These are phyloP conservation scores for Acacia concinna DNA, from an alignment of 331 rosid species.

Conservation along the genomic window DNA sequence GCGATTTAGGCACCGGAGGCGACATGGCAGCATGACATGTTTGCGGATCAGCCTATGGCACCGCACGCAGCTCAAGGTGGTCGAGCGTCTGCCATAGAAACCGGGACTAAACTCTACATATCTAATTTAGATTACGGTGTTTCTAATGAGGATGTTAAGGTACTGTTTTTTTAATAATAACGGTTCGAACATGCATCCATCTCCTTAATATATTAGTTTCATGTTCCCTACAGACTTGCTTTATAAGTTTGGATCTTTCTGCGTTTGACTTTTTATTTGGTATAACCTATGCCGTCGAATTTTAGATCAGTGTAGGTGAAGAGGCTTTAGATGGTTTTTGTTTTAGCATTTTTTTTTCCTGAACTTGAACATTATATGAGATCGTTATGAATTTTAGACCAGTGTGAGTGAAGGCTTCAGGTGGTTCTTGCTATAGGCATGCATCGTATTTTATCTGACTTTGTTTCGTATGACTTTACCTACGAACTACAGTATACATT, in stretches of 20 bases:
- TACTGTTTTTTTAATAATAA: slow-evolving; percentile 7
- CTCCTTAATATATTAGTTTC: neutral
- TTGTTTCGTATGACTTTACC: neutral
- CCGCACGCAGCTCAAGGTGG: slow-evolving; percentile 45
- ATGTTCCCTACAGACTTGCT: neutral
- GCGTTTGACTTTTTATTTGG: neutral
- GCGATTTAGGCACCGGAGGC: slow-evolving; percentile 79
- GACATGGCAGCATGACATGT: slow-evolving; percentile 89
- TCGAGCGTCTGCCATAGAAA: slow-evolving; percentile 80
- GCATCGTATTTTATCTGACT: neutral
- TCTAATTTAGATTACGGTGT: slow-evolving; percentile 92
- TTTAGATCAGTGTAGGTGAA: neutral
- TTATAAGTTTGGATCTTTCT: neutral
- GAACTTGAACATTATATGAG: neutral
- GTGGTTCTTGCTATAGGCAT: neutral
- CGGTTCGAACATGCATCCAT: neutral
- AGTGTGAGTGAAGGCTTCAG: too few relatives aligned
- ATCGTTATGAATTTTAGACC: neutral
- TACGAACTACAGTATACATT: neutral
- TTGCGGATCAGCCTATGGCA: slow-evolving; percentile 50
- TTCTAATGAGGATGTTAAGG: slow-evolving; percentile 93
- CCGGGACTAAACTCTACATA: slow-evolving; percentile 90
- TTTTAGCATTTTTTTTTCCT: neutral
- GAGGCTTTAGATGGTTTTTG: neutral
- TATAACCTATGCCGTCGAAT: neutral